These are phyloP conservation scores for Tricholoma terreum DNA, from an alignment of 768 basidiomycete species.

Conservation along the genomic window DNA sequence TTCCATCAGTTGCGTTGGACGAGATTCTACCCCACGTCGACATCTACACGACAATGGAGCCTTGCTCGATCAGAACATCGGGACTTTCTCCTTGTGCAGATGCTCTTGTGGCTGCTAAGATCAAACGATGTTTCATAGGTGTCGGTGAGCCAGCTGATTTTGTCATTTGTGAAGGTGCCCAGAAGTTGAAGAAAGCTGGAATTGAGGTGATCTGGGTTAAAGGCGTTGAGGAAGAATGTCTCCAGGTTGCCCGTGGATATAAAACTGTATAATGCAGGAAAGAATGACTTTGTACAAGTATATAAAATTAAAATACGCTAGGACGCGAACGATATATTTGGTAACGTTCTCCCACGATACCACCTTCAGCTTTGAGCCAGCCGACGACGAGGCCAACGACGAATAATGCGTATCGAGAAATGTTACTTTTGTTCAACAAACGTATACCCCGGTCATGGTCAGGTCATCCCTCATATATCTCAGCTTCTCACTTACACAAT, in stretches of 20 bases:
- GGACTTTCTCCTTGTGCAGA: conserved; percentile 86
- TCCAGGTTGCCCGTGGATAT: conserved; percentile 71
- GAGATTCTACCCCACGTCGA: conserved; percentile 59
- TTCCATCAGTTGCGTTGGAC: conserved; percentile 34
- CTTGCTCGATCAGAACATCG: conserved; percentile 87
- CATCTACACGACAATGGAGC: conserved; percentile 95
- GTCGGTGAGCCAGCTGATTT: conserved; percentile 92
- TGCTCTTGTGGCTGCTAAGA: conserved; percentile 66
- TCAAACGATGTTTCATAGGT: conserved; percentile 82
- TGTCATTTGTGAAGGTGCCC: conserved; percentile 87
- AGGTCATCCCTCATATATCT: conserved; percentile 11
- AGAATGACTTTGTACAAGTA: too few relatives aligned
- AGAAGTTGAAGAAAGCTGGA: conserved; percentile 64
- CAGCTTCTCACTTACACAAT: neutral
- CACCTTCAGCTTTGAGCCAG: conserved; percentile 14
- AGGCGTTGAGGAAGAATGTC: conserved; percentile 76
- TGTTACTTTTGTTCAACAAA: conserved; percentile 98
- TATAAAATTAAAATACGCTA: neutral
- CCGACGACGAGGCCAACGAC: conserved; percentile 14
- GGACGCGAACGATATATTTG: neutral
- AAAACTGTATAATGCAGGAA: conserved; percentile 26
- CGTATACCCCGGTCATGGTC: conserved; percentile 96
- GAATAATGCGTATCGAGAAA: conserved; percentile 88
- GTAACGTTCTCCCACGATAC: conserved; percentile 6
- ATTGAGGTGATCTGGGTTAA: conserved; percentile 73